Percentiles rank a stretch among this genome's conserved stretches.
Evolutionary conservation across 345 rosid genomes (phyloP).

Genomic region (Geranium brycei): DNA sequence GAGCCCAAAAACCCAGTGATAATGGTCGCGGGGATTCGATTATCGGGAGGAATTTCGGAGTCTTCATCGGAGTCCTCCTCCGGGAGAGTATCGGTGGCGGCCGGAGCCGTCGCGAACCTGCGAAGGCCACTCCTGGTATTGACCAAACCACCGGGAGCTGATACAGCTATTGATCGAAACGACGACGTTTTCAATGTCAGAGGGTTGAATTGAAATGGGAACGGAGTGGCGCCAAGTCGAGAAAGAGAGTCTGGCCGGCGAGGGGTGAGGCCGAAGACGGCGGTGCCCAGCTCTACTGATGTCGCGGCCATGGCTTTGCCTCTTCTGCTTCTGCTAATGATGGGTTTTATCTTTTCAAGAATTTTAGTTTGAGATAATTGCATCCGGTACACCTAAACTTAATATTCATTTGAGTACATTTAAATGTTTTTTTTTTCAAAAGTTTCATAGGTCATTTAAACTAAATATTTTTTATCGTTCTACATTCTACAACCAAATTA

Average conservation of each 20-base stretch:
- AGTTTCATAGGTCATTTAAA: too few relatives aligned
- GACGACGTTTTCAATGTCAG: slow-evolving; percentile 19
- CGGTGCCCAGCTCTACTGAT: slow-evolving; percentile 50
- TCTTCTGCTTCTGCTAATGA: neutral
- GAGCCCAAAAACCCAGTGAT: slow-evolving; percentile 93
- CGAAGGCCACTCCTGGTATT: slow-evolving; percentile 13
- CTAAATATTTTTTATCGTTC: too few relatives aligned
- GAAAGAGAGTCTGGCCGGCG: slow-evolving; percentile 22
- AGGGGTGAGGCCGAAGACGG: slow-evolving; percentile 40
- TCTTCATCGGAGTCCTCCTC: slow-evolving; percentile 40
- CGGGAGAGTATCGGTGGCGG: slow-evolving; percentile 26
- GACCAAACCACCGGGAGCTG: slow-evolving; percentile 6
- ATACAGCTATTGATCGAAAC: slow-evolving; percentile 8
- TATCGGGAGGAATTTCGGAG: slow-evolving; percentile 62
- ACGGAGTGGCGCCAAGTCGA: slow-evolving; percentile 24
- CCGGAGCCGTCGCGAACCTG: slow-evolving; percentile 33
- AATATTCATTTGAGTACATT: too few relatives aligned
- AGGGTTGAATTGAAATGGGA: slow-evolving; percentile 21
- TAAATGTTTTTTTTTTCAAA: too few relatives aligned
- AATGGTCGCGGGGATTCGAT: slow-evolving; percentile 86
- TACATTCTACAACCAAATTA: too few relatives aligned
- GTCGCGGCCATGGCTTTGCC: slow-evolving; percentile 33
- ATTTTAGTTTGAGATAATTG: too few relatives aligned
- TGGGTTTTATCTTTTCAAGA: neutral
- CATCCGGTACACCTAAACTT: too few relatives aligned